phyloP scores from a whole-genome alignment of 2,329 filamentous ascomycete species.

The Lasiodiplodia gonubiensis region DNA sequence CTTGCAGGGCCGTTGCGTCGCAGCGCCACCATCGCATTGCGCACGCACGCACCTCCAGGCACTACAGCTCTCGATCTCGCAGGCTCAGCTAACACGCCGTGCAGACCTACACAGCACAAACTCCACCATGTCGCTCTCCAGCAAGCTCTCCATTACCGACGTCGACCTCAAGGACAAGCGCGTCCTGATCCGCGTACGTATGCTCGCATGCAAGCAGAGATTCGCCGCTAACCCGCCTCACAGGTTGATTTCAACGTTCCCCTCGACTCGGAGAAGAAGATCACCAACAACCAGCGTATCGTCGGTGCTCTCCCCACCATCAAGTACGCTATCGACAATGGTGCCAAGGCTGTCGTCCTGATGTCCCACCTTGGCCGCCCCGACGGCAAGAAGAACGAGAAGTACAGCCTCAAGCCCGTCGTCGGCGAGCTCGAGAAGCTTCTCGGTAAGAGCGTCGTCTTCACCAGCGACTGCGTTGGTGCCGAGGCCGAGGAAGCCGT shows the following conservation, averaged over 20 bases:
- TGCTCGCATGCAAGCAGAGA: neutral
- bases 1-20: neutral
- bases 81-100: neutral
- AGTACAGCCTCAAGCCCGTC: slow-evolving; percentile 95
- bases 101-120: neutral
- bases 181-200: slow-evolving; percentile 90
- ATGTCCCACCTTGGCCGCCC: slow-evolving; percentile 99
- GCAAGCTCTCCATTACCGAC: slow-evolving; percentile 96
- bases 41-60: neutral
- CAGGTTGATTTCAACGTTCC: slow-evolving; percentile 99
- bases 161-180: slow-evolving; percentile 98
- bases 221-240: neutral
- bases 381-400: slow-evolving; percentile 84
- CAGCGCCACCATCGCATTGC: neutral
- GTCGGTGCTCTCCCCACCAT: slow-evolving; percentile 94
- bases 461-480: slow-evolving; percentile 90
- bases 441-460: slow-evolving; percentile 80
- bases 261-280: slow-evolving; percentile 87
- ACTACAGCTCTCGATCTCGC: neutral
- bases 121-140: slow-evolving; percentile 88
- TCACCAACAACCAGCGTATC: slow-evolving; percentile 99
- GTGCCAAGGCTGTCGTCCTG: slow-evolving; percentile 89
- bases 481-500: slow-evolving; percentile 88
- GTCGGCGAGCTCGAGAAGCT: slow-evolving; percentile 91
- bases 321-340: slow-evolving; percentile 89